phyloP scores from a whole-genome alignment of 768 basidiomycete genomes.

The Termitomyces sp. region DNA sequence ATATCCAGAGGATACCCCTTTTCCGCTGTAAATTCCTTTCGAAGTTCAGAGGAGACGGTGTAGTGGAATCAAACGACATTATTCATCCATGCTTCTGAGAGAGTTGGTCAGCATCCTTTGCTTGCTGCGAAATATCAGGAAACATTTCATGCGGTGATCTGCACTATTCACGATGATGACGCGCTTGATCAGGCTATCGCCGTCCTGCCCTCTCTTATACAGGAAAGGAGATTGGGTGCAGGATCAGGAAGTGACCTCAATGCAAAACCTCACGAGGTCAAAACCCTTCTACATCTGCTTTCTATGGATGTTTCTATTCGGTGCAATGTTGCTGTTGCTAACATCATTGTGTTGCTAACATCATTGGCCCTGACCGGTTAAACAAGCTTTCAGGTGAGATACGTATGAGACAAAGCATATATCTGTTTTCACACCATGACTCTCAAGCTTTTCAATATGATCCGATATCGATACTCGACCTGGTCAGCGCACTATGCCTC shows the following conservation, averaged over 20 bases:
- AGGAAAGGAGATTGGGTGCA: not conserved
- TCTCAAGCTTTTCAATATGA: not conserved
- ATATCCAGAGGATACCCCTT: not conserved
- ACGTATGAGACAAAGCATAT: no score
- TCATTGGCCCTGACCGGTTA: not conserved
- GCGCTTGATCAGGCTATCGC: not conserved
- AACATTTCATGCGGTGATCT: not conserved
- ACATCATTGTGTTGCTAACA: not conserved
- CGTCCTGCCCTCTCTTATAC: not conserved
- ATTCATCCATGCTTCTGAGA: not conserved
- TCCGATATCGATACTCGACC: not conserved
- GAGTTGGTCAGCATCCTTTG: not conserved
- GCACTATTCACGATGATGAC: not conserved
- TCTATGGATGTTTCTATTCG: not conserved
- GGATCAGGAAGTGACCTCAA: not conserved
- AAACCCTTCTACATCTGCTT: not conserved
- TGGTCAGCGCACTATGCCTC: not conserved
- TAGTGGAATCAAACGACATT: not conserved
- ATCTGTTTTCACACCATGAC: not conserved
- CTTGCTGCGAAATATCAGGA: not conserved
- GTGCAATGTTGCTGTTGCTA: slow-evolving; percentile 1
- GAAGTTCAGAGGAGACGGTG: not conserved
- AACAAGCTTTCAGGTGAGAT: not conserved
- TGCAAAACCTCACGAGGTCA: not conserved
- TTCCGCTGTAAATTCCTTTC: not conserved